Percentiles rank a stretch among this genome's conserved stretches.
phyloP scores from a whole-genome alignment of 495 filamentous ascomycete species.

The Penicillium alfredii region DNA sequence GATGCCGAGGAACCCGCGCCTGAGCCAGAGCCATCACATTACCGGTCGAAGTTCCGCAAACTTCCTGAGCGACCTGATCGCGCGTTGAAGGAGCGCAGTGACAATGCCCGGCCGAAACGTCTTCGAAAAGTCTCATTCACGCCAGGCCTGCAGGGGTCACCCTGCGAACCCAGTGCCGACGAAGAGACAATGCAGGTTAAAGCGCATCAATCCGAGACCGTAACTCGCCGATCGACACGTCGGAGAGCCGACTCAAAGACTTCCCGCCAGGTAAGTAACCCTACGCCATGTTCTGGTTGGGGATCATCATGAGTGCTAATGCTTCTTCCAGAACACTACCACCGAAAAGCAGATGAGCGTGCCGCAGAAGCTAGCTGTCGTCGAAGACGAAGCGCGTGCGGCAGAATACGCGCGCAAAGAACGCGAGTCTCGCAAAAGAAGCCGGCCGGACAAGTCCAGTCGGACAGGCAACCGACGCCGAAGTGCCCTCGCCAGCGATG shows the following conservation, averaged over 20 bases:
- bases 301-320: slow-evolving; percentile 10
- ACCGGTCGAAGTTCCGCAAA: slow-evolving; percentile 19
- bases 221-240: slow-evolving; percentile 30
- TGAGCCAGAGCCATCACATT: slow-evolving; percentile 18
- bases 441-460: slow-evolving; percentile 35
- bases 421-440: slow-evolving; percentile 40
- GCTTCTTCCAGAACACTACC: slow-evolving; percentile 12
- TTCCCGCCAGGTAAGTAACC: slow-evolving; percentile 30
- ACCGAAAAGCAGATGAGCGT: slow-evolving; percentile 27
- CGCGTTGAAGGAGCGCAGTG: slow-evolving; percentile 38
- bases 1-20: slow-evolving; percentile 22
- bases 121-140: slow-evolving; percentile 45
- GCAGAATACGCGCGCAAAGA: slow-evolving; percentile 37
- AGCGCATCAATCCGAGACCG: slow-evolving; percentile 29
- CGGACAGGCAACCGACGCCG: slow-evolving; percentile 51
- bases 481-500: slow-evolving; percentile 67
- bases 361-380: slow-evolving; percentile 41
- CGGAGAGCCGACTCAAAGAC: slow-evolving; percentile 29
- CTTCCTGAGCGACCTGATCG: slow-evolving; percentile 25
- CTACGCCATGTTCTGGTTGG: slow-evolving; percentile 5
- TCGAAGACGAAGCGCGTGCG: slow-evolving; percentile 41
- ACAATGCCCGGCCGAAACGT: slow-evolving; percentile 33
- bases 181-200: slow-evolving; percentile 39
- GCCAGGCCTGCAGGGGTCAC: slow-evolving; percentile 33
- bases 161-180: slow-evolving; percentile 17